A percentile compares a stretch with the other conserved stretches of the same genome.
Conservation (phyloP, 768 basidiomycete species). For the Russula griseocarnosa region DNA sequence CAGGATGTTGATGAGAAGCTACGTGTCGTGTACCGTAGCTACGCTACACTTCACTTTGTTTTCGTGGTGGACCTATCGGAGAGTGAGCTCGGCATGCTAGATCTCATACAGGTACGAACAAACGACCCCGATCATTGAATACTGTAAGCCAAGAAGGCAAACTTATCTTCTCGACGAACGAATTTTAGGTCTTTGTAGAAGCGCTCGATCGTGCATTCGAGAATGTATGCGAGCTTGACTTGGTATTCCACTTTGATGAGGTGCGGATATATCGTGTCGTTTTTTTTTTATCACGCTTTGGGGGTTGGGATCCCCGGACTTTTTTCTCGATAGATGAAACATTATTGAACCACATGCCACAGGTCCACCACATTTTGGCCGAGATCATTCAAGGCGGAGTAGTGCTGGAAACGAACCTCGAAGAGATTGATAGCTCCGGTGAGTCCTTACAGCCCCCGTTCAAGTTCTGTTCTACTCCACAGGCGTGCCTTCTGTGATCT, state of each 20-base stretch:
- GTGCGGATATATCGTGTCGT: conserved; percentile 41
- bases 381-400: conserved; percentile 97
- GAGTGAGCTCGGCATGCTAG: conserved; percentile 93
- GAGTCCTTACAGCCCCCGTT: conserved; percentile 29
- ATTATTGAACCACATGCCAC: conserved; percentile 1
- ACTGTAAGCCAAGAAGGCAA: background rate
- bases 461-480: background rate
- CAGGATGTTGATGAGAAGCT: conserved; percentile 54
- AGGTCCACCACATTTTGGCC: conserved; percentile 94
- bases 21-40: conserved; percentile 90
- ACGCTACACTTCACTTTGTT: conserved; percentile 95
- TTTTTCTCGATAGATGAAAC: conserved; percentile 5
- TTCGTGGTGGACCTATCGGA: conserved; percentile 96
- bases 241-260: conserved; percentile 99
- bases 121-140: no score
- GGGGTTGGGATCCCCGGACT: background rate
- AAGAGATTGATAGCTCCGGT: conserved; percentile 76
- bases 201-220: conserved; percentile 93
- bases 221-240: conserved; percentile 96
- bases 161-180: background rate
- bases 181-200: conserved; percentile 87
- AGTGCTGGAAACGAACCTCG: conserved; percentile 91
- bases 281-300: background rate
- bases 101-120: conserved; percentile 83
- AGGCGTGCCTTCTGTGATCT: background rate